Evolutionary conservation across 371 early-diverging fungal genomes (phyloP).

Genomic region (Mucor saturninus): DNA sequence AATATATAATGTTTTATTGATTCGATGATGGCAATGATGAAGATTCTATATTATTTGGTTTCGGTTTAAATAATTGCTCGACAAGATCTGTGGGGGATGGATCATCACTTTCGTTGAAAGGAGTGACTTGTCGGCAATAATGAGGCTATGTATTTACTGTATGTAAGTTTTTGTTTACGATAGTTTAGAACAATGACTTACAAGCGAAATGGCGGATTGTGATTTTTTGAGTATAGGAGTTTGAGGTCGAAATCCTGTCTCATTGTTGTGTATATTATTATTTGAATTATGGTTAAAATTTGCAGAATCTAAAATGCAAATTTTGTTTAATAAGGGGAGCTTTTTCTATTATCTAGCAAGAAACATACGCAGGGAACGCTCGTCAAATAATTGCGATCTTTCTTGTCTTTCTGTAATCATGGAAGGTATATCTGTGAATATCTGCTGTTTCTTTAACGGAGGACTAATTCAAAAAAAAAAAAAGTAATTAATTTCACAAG

Average conservation of each 20-base stretch:
- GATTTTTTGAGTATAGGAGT: conserved; percentile 24
- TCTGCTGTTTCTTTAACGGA: conserved; percentile 43
- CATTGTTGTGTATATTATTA: background rate
- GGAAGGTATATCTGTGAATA: conserved; percentile 44
- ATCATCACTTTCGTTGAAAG: conserved; percentile 30
- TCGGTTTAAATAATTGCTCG: conserved; percentile 35
- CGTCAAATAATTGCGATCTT: conserved; percentile 44
- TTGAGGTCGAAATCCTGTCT: conserved; percentile 1
- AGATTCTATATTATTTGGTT: background rate
- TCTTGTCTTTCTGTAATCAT: conserved; percentile 39
- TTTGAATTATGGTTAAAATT: background rate
- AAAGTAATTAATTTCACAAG: background rate
- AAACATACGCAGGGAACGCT: conserved; percentile 28
- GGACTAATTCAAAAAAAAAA: conserved; percentile 28
- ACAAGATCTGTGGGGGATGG: conserved; percentile 42
- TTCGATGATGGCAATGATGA: too few species aligned
- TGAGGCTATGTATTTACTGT: conserved; percentile 19
- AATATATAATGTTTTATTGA: too few species aligned
- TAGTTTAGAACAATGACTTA: conserved; percentile 11
- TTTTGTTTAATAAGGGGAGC: background rate
- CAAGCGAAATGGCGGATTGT: conserved; percentile 32
- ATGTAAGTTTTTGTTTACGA: background rate
- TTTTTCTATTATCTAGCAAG: background rate
- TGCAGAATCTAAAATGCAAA: conserved; percentile 9
- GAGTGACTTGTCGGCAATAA: conserved; percentile 28